These are phyloP conservation scores for Globisporangium irregulare DNA, from an alignment of 352 stramenopile genomes.

Conservation along the genomic window DNA sequence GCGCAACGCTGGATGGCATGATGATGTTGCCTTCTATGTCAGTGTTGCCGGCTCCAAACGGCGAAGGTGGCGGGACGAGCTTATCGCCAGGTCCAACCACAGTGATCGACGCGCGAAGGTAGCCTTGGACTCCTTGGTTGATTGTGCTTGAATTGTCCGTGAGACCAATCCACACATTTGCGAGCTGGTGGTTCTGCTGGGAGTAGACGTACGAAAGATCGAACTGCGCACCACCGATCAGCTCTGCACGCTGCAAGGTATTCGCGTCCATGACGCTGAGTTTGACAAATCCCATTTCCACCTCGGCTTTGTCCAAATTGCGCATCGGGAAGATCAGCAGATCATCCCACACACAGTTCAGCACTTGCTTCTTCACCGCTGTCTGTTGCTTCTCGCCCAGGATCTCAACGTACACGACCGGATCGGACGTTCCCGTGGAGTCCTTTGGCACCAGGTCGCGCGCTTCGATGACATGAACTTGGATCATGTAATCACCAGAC, in stretches of 20 bases:
- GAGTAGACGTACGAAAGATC: slow-evolving; percentile 89
- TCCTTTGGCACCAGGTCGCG: slow-evolving; percentile 87
- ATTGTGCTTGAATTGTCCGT: slow-evolving; percentile 79
- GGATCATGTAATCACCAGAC: slow-evolving; percentile 84
- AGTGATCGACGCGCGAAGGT: slow-evolving; percentile 84
- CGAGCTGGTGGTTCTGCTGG: slow-evolving; percentile 83
- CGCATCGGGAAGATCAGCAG: slow-evolving; percentile 74
- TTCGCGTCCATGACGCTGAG: slow-evolving; percentile 87
- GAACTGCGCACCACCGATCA: slow-evolving; percentile 87
- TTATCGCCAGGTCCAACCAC: slow-evolving; percentile 89
- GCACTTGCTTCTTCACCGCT: slow-evolving; percentile 77
- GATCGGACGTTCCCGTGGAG: slow-evolving; percentile 86
- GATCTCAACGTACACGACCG: slow-evolving; percentile 88
- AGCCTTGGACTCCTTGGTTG: slow-evolving; percentile 89
- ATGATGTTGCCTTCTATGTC: slow-evolving; percentile 66
- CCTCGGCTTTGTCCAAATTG: slow-evolving; percentile 72
- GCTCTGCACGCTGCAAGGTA: slow-evolving; percentile 79
- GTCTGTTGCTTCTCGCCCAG: slow-evolving; percentile 86
- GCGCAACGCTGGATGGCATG: slow-evolving; percentile 71
- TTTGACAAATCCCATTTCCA: slow-evolving; percentile 84
- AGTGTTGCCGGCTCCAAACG: slow-evolving; percentile 39
- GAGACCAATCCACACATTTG: slow-evolving; percentile 89
- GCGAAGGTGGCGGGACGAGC: slow-evolving; percentile 61
- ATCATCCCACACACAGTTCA: slow-evolving; percentile 88
- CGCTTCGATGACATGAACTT: slow-evolving; percentile 90